Evolutionary conservation across 148 eudicot species (phyloP).

Genomic region (Amaranthus hypochondriacus): DNA sequence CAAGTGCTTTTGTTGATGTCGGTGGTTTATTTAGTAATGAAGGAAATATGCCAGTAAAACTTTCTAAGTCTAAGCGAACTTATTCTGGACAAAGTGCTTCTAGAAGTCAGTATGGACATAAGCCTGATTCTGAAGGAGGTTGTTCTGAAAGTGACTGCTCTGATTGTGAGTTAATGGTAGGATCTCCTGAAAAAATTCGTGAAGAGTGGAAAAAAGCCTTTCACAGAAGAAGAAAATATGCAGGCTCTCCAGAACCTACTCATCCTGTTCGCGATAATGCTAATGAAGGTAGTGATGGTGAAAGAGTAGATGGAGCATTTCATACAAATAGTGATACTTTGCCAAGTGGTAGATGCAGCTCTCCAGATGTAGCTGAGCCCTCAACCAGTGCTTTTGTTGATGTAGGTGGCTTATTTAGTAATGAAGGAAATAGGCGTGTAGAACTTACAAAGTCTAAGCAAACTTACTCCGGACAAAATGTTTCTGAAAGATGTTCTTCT

Average conservation of each 20-base stretch:
- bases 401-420: conserved; percentile 27
- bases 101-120: conserved; percentile 45
- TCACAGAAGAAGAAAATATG: conserved; percentile 24
- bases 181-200: conserved; percentile 42
- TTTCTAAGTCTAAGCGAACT: conserved; percentile 71
- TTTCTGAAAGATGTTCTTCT: conserved; percentile 37
- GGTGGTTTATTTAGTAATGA: conserved; percentile 31
- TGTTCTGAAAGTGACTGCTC: conserved; percentile 52
- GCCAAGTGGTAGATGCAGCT: conserved; percentile 28
- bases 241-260: too few relatives aligned
- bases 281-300: background rate
- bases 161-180: conserved; percentile 76
- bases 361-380: conserved; percentile 19
- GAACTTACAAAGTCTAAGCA: conserved; percentile 67
- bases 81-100: conserved; percentile 53
- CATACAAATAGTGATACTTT: conserved; percentile 31
- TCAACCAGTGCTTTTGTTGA: conserved; percentile 17
- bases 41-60: conserved; percentile 50
- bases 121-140: conserved; percentile 36
- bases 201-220: conserved; percentile 70
- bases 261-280: conserved; percentile 3
- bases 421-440: conserved; percentile 47
- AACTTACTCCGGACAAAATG: conserved; percentile 60
- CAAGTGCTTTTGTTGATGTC: conserved; percentile 22
- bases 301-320: conserved; percentile 13